These are phyloP conservation scores for Verticillium albo-atrum DNA, from an alignment of 2,329 filamentous ascomycete genomes.

Conservation along the genomic window DNA sequence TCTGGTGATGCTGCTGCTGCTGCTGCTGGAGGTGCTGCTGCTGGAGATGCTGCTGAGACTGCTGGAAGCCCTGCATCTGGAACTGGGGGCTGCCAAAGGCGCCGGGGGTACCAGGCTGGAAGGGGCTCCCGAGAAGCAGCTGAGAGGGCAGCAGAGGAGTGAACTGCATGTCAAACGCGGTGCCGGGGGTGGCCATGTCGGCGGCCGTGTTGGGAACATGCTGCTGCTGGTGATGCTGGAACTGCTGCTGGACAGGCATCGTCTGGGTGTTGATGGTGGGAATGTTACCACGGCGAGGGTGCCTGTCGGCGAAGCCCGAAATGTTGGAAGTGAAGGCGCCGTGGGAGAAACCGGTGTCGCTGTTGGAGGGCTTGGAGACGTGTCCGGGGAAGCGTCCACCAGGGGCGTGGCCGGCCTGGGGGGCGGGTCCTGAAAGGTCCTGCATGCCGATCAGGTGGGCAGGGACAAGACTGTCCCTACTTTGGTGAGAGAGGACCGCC, in stretches of 20 bases:
- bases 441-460: slow-evolving; percentile 90
- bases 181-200: slow-evolving; percentile 82
- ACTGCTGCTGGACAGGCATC: slow-evolving; percentile 22
- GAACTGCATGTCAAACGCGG: slow-evolving; percentile 96
- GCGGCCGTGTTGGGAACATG: slow-evolving; percentile 47
- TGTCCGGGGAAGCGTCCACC: slow-evolving; percentile 62
- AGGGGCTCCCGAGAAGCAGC: slow-evolving; percentile 89
- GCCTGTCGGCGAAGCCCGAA: slow-evolving; percentile 79
- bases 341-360: slow-evolving; percentile 88
- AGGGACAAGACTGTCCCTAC: slow-evolving; percentile 82
- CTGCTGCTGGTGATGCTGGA: slow-evolving; percentile 14
- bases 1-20: slow-evolving; percentile 48
- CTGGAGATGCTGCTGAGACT: slow-evolving; percentile 32
- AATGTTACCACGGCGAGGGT: slow-evolving; percentile 79
- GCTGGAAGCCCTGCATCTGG: slow-evolving; percentile 74
- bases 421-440: slow-evolving; percentile 65
- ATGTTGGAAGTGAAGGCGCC: slow-evolving; percentile 87
- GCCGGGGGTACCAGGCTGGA: slow-evolving; percentile 89
- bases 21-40: slow-evolving; percentile 53
- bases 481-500: slow-evolving; percentile 72
- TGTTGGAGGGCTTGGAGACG: slow-evolving; percentile 75
- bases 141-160: slow-evolving; percentile 93
- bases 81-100: slow-evolving; percentile 91
- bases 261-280: slow-evolving; percentile 79
- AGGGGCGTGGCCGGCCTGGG: slow-evolving; percentile 49